Evolutionary conservation across 371 early-diverging fungal species (phyloP).

Genomic region (Rhizopus delemar): DNA sequence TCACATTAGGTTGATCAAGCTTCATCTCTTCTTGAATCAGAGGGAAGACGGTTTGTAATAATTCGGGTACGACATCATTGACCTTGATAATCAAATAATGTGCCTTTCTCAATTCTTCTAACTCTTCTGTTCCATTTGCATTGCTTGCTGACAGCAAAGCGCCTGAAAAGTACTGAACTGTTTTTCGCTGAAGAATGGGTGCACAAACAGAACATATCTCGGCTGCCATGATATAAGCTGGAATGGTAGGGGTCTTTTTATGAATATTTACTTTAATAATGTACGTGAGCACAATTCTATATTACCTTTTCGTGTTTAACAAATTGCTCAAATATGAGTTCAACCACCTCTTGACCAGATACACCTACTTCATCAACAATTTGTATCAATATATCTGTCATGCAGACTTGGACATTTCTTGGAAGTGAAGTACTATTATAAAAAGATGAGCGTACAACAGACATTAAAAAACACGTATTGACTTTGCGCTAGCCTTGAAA

Average conservation of each 20-base stretch:
- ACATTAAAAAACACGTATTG: neutral
- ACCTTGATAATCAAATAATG: conserved; percentile 83
- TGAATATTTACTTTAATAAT: neutral
- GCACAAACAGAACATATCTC: conserved; percentile 77
- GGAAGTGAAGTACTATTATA: conserved; percentile 61
- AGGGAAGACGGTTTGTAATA: conserved; percentile 90
- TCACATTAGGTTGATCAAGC: conserved; percentile 75
- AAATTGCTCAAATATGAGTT: conserved; percentile 79
- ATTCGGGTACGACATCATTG: conserved; percentile 69
- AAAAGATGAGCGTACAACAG: no score
- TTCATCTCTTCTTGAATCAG: conserved; percentile 91
- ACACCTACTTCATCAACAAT: conserved; percentile 75
- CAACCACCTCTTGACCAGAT: conserved; percentile 77
- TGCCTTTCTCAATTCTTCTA: conserved; percentile 57
- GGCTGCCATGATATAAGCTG: conserved; percentile 78
- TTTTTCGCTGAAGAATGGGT: conserved; percentile 84
- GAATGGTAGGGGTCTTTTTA: conserved; percentile 63
- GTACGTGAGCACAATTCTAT: neutral
- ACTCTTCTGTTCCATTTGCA: conserved; percentile 39
- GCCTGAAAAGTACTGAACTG: conserved; percentile 85
- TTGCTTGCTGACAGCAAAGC: conserved; percentile 61
- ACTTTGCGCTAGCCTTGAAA: conserved; percentile 26
- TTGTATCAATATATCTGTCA: conserved; percentile 83
- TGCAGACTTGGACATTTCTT: conserved; percentile 74
- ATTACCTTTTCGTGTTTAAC: conserved; percentile 60